phyloP scores from a whole-genome alignment of 148 eudicot species.

The Silene uniflora region DNA sequence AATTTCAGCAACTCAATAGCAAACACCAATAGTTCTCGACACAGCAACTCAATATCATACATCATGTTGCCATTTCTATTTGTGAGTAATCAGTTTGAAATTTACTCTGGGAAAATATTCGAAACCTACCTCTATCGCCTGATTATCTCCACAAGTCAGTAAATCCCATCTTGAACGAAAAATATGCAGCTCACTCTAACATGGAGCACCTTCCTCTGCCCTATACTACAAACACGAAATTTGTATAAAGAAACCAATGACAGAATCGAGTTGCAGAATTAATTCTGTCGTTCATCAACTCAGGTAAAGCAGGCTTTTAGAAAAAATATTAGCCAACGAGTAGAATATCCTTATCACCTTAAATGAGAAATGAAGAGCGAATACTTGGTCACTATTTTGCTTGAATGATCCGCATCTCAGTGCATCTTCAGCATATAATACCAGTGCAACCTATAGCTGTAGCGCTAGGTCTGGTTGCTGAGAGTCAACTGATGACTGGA shows the following conservation, averaged over 20 bases:
- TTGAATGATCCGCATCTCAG: neutral
- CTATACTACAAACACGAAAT: slow-evolving; percentile 17
- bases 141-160: slow-evolving; percentile 19
- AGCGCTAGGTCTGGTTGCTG: slow-evolving; percentile 98
- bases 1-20: neutral
- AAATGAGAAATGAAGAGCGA: neutral
- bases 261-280: neutral
- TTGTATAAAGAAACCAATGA: neutral
- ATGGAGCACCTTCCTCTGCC: slow-evolving; percentile 19
- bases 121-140: slow-evolving; percentile 21
- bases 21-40: neutral
- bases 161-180: slow-evolving; percentile 19
- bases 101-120: slow-evolving; percentile 18
- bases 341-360: slow-evolving; percentile 11
- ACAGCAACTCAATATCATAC: neutral
- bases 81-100: slow-evolving; percentile 9
- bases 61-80: slow-evolving; percentile 13
- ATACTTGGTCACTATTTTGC: neutral
- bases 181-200: slow-evolving; percentile 6
- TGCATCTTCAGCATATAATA: neutral
- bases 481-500: slow-evolving; percentile 88
- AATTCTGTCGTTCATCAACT: neutral
- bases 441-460: slow-evolving; percentile 51
- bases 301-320: neutral
- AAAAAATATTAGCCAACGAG: neutral